Evolutionary conservation across 2,329 filamentous ascomycete species (phyloP).

Genomic region (Colletotrichum brevisporum): DNA sequence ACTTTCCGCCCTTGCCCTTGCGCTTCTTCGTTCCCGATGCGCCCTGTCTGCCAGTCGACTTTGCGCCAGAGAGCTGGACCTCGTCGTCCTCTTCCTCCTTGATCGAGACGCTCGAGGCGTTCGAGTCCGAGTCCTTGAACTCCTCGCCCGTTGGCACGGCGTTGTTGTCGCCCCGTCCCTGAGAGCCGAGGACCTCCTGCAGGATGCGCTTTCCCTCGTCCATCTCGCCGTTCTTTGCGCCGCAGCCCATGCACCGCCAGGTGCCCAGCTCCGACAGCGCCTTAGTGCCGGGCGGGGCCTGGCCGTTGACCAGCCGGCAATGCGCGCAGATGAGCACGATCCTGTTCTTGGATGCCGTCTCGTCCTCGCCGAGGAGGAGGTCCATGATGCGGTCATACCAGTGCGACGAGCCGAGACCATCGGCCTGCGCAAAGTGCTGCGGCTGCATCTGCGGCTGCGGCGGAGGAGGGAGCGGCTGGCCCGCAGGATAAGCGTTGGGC

Average conservation of each 20-base stretch:
- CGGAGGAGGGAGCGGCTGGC: slow-evolving; percentile 45
- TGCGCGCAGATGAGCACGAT: slow-evolving; percentile 86
- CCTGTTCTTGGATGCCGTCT: slow-evolving; percentile 91
- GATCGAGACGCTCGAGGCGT: slow-evolving; percentile 18
- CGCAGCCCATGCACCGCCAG: slow-evolving; percentile 93
- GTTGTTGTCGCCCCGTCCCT: slow-evolving; percentile 34
- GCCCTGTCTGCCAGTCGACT: slow-evolving; percentile 37
- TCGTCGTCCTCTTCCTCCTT: slow-evolving; percentile 30
- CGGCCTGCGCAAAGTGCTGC: slow-evolving; percentile 37
- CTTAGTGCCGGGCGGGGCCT: slow-evolving; percentile 89
- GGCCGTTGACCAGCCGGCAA: slow-evolving; percentile 93
- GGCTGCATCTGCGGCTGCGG: slow-evolving; percentile 41
- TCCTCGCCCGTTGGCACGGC: slow-evolving; percentile 33
- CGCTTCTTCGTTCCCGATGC: slow-evolving; percentile 36
- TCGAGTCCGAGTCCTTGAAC: slow-evolving; percentile 37
- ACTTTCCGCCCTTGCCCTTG: slow-evolving; percentile 40
- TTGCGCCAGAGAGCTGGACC: slow-evolving; percentile 13
- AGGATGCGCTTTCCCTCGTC: slow-evolving; percentile 82
- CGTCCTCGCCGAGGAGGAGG: slow-evolving; percentile 92
- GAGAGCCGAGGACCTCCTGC: slow-evolving; percentile 68
- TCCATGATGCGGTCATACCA: slow-evolving; percentile 98
- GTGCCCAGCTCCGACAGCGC: slow-evolving; percentile 83
- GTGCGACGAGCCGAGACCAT: slow-evolving; percentile 59
- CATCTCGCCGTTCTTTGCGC: slow-evolving; percentile 83
- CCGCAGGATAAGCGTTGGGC: slow-evolving; percentile 74